phyloP scores from a whole-genome alignment of 495 filamentous ascomycete genomes.

The Chaetomidium leptoderma region DNA sequence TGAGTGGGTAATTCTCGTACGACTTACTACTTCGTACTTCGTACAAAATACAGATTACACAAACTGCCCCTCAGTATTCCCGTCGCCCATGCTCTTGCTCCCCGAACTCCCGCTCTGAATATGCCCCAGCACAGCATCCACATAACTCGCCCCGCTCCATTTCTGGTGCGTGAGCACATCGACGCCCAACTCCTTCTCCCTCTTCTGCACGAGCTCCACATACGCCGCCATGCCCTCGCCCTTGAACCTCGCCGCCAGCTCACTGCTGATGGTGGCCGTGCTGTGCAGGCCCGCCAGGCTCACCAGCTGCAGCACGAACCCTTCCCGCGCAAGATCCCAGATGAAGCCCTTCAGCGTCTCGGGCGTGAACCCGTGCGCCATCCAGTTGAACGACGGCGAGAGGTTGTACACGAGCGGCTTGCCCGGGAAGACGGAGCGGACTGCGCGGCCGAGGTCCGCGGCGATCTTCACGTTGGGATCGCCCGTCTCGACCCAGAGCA shows the following conservation, averaged over 20 bases:
- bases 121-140: constrained; percentile 87
- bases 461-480: constrained; percentile 74
- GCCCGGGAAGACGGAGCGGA: constrained; percentile 59
- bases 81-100: constrained; percentile 78
- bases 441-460: constrained; percentile 65
- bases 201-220: constrained; percentile 78
- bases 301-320: constrained; percentile 91
- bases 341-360: constrained; percentile 78
- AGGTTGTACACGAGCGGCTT: constrained; percentile 97
- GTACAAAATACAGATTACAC: not conserved
- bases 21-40: too few species aligned
- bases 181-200: constrained; percentile 87
- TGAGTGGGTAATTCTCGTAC: too few species aligned
- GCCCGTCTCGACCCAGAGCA: constrained; percentile 96
- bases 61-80: constrained; percentile 68
- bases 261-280: constrained; percentile 79
- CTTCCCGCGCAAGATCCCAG: constrained; percentile 91
- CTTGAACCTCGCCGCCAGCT: constrained; percentile 80
- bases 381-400: constrained; percentile 96
- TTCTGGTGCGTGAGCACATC: constrained; percentile 98
- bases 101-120: constrained; percentile 87
- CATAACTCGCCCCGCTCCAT: constrained; percentile 90
- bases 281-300: constrained; percentile 86
- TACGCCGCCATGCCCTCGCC: constrained; percentile 92
- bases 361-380: constrained; percentile 84